Conservation (phyloP, 805 yeast genomes). For the Suhomyces sp. region DNA sequence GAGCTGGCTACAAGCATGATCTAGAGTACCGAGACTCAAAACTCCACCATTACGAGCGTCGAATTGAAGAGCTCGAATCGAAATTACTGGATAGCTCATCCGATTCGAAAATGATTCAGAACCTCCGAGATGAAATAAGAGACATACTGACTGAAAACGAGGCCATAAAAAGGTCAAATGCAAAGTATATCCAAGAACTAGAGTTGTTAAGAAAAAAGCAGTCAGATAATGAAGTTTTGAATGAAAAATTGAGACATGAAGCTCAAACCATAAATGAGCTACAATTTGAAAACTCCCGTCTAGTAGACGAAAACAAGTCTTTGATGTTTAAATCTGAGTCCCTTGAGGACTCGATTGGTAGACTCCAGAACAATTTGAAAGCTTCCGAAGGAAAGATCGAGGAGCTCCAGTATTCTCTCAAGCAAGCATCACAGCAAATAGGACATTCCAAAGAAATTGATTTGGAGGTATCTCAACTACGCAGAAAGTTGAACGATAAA, state of each 20-base stretch:
- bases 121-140: neutral
- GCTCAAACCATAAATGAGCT: too few species aligned
- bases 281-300: conserved; percentile 1
- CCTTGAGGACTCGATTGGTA: conserved; percentile 1
- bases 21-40: conserved; percentile 3
- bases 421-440: neutral
- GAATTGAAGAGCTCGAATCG: conserved; percentile 6
- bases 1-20: conserved; percentile 4
- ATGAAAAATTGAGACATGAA: conserved; percentile 1
- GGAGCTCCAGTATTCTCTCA: conserved; percentile 1
- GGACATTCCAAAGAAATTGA: neutral
- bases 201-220: neutral
- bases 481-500: neutral
- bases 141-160: conserved; percentile 1
- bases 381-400: conserved; percentile 1
- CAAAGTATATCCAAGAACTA: neutral
- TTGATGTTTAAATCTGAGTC: neutral
- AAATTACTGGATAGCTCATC: neutral
- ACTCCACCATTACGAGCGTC: conserved; percentile 5
- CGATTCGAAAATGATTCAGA: neutral
- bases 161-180: neutral
- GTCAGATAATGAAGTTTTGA: neutral
- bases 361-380: neutral
- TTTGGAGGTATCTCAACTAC: too few species aligned
- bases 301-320: neutral